Percentiles rank a stretch among this genome's conserved stretches.
These are phyloP conservation scores for Fusarium robinianum DNA, from an alignment of 2,329 filamentous ascomycete genomes.

Conservation along the genomic window DNA sequence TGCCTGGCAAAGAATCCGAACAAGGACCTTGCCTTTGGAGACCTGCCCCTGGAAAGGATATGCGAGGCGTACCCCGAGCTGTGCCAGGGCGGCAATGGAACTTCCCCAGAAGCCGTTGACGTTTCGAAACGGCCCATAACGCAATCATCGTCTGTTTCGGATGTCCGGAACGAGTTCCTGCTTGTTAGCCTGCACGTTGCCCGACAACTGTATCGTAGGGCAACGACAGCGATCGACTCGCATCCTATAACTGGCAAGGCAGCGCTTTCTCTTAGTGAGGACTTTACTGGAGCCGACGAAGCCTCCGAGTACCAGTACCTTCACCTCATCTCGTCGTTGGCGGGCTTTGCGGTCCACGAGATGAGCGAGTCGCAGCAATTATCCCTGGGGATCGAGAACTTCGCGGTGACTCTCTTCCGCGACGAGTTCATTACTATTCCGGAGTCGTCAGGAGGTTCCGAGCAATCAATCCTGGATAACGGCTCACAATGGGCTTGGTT, in stretches of 20 bases:
- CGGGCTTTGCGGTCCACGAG: constrained; percentile 45
- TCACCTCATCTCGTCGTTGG: constrained; percentile 43
- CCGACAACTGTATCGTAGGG: constrained; percentile 48
- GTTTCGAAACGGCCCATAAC: constrained; percentile 6
- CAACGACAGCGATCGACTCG: constrained; percentile 39
- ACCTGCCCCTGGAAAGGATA: constrained; percentile 32
- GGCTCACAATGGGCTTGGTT: constrained; percentile 43
- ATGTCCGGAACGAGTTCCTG: constrained; percentile 46
- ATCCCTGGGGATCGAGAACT: constrained; percentile 39
- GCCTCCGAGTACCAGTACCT: constrained; percentile 43
- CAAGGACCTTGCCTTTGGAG: constrained; percentile 23
- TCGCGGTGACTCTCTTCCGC: constrained; percentile 46
- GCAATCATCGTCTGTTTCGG: constrained; percentile 29
- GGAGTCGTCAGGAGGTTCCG: not conserved
- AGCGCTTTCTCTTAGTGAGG: constrained; percentile 40
- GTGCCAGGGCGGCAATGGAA: constrained; percentile 20
- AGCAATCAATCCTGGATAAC: constrained; percentile 11
- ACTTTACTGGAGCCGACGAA: constrained; percentile 37
- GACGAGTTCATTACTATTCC: constrained; percentile 36
- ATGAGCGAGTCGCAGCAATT: constrained; percentile 45
- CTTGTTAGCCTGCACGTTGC: constrained; percentile 45
- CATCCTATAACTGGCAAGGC: constrained; percentile 23
- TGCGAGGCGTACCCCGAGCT: constrained; percentile 39
- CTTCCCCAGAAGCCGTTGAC: not conserved
- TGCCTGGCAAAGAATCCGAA: constrained; percentile 38